Evolutionary conservation across 1,284 basidiomycete species (phyloP), one percentile per base, ranked within the genome.

Genomic region (Ustilago crameri): DNA sequence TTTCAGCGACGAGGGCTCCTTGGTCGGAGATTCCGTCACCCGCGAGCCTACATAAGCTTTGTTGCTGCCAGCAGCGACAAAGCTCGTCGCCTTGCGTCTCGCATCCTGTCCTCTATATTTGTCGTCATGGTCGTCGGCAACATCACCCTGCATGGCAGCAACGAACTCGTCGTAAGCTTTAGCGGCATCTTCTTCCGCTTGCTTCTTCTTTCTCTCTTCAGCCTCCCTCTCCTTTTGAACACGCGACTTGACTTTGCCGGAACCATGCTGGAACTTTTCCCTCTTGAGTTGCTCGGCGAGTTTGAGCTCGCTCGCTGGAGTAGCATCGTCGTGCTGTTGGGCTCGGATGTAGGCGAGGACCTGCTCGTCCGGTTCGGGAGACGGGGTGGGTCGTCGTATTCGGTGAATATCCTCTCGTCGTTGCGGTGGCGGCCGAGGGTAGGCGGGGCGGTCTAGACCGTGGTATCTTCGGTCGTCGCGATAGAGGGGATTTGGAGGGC

Each of bases 141-240:
- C 55, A n/a, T 69, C 60, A 0, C 51, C 71, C 12, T 62, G 62
- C 74, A 81, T 74, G 26, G 67, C 78, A 34, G 60, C 67, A 1
- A 77, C 58, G 27, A 81, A 79, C 10, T 78, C 78, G 20, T 72
- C 41, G 52, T 80, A 81, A 9, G 76, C 78, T 20, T 35, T 38
- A 0, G 62, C 70, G n/a, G 70, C 76, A 27, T 70, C 72, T 23
- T 74, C 32, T 26, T 80, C 62, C 3, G 67, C 78, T 34, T 74
- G 65, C 47, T 64, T 75, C 34, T 52, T 53, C 46, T 75, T 78
- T 27, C 55, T 47, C 38, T 79, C 76, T 15, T 68, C 70, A 9
- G 75, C 78, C 38, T 81, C 78, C 34, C 62, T 57, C 35, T 81
- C 77, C 40, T 61, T 53, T 41, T 81, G 73, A 14, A 54, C 56